Conservation (phyloP, 2,329 filamentous ascomycete species). For the Hypoxylon sp. region DNA sequence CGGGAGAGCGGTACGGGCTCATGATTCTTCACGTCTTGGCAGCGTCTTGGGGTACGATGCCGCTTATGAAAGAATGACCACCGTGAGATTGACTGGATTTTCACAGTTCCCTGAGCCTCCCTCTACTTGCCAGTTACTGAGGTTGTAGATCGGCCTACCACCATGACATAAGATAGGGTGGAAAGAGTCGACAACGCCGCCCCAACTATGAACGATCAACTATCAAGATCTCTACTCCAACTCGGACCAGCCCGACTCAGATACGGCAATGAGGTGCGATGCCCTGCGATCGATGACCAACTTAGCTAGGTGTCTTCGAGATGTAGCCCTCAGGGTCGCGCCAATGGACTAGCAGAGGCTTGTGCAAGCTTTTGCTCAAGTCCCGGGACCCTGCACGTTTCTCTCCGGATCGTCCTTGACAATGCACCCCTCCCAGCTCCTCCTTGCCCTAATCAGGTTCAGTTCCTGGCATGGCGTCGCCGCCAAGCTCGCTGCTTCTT, state of each 20-base stretch:
- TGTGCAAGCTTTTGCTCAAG: constrained; percentile 41
- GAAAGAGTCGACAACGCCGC: constrained; percentile 13
- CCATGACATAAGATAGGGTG: constrained; percentile 22
- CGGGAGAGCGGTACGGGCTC: constrained; percentile 43
- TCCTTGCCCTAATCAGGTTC: constrained; percentile 40
- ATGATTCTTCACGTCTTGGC: constrained; percentile 39
- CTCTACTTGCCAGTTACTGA: constrained; percentile 4
- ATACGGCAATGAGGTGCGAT: constrained; percentile 32
- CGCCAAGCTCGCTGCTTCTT: constrained; percentile 42
- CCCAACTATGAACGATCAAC: constrained; percentile 26
- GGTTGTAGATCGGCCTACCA: constrained; percentile 6
- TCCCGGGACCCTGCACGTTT: constrained; percentile 46
- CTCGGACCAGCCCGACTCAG: constrained; percentile 28
- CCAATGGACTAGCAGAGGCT: constrained; percentile 29
- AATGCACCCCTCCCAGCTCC: constrained; percentile 39
- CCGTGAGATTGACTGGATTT: constrained; percentile 22
- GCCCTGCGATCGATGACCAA: constrained; percentile 37
- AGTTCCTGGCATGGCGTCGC: constrained; percentile 46
- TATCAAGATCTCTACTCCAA: constrained; percentile 40
- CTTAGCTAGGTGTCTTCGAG: constrained; percentile 27
- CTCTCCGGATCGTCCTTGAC: constrained; percentile 49
- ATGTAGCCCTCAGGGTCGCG: constrained; percentile 38
- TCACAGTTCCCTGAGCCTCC: constrained; percentile 24
- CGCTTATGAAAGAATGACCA: constrained; percentile 18
- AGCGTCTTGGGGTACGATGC: constrained; percentile 31